These are phyloP conservation scores for Pseudomassariella vexata DNA, from an alignment of 2,329 filamentous ascomycete genomes.

Conservation along the genomic window DNA sequence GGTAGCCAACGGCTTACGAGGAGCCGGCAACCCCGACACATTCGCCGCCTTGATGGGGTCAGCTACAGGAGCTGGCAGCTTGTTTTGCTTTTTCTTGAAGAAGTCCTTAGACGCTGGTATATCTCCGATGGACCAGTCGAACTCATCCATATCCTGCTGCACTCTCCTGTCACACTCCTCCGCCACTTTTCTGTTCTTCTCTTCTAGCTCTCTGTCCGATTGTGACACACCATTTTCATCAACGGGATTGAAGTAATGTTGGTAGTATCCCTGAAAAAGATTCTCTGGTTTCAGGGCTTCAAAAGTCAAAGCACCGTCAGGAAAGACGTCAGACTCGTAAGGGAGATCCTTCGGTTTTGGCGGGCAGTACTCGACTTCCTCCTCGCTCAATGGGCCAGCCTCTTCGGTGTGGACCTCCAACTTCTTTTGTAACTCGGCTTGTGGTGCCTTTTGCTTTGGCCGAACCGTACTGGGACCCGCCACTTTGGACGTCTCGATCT, in stretches of 20 bases:
- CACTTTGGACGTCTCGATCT: slow-evolving; percentile 56
- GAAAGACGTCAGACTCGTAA: slow-evolving; percentile 66
- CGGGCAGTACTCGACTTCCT: slow-evolving; percentile 87
- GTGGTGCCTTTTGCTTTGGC: slow-evolving; percentile 49
- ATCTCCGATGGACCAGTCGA: slow-evolving; percentile 56
- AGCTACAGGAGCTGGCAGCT: slow-evolving; percentile 16
- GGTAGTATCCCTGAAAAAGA: slow-evolving; percentile 55
- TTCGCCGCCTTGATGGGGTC: slow-evolving; percentile 5
- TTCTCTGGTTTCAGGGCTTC: slow-evolving; percentile 54
- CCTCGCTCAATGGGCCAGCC: slow-evolving; percentile 44
- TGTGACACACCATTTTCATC: slow-evolving; percentile 63
- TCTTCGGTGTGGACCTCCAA: slow-evolving; percentile 56
- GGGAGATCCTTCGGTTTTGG: slow-evolving; percentile 61
- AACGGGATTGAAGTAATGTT: slow-evolving; percentile 54
- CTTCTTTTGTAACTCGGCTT: slow-evolving; percentile 54
- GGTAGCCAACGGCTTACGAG: slow-evolving; percentile 37
- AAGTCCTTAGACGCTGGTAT: slow-evolving; percentile 41
- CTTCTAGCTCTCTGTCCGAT: slow-evolving; percentile 54
- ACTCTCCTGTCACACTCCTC: slow-evolving; percentile 62
- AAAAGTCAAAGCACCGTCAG: slow-evolving; percentile 49
- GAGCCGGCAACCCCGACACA: not conserved
- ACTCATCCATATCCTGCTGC: slow-evolving; percentile 56
- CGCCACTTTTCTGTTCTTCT: slow-evolving; percentile 42
- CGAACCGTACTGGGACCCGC: slow-evolving; percentile 54
- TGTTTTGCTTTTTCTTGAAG: slow-evolving; percentile 23